A percentile compares a stretch with the other conserved stretches of the same genome.
These are phyloP conservation scores for Cercospora sp. DNA, from an alignment of 2,329 filamentous ascomycete species.

Conservation along the genomic window DNA sequence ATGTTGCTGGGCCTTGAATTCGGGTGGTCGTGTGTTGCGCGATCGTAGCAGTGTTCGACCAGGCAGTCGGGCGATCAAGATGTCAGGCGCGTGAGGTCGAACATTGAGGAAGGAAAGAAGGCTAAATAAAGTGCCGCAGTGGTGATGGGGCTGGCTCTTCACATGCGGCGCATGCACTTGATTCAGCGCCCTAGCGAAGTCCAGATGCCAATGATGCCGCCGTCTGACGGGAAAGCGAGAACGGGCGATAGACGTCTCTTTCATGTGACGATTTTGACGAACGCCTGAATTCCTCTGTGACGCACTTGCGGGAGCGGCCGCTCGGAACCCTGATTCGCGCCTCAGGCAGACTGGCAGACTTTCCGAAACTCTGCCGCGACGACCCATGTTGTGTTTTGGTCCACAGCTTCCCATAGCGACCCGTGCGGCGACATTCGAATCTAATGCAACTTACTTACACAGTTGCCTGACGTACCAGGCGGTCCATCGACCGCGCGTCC, in stretches of 20 bases:
- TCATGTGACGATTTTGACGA: not conserved
- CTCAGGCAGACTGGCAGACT: not conserved
- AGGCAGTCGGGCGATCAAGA: not conserved
- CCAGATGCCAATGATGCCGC: not conserved
- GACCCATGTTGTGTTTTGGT: not conserved
- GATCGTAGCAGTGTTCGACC: not conserved
- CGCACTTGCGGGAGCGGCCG: not conserved
- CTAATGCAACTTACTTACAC: slow-evolving; percentile 10
- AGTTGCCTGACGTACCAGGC: slow-evolving; percentile 17
- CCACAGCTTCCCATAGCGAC: not conserved
- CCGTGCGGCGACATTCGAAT: not conserved
- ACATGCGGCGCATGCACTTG: not conserved
- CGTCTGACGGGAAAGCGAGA: not conserved
- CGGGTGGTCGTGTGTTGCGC: not conserved
- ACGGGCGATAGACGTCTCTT: not conserved
- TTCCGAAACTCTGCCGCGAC: not conserved
- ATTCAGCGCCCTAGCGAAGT: not conserved
- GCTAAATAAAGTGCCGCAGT: not conserved
- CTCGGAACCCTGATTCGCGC: not conserved
- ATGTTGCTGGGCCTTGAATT: slow-evolving; percentile 50
- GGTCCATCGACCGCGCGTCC: slow-evolving; percentile 5
- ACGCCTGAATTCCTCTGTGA: not conserved
- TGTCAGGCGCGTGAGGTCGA: not conserved
- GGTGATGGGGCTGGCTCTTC: not conserved
- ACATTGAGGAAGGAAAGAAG: slow-evolving; percentile 2